Base-by-base conservation (phyloP, 441 rosid species). In the Eutrema salsugineum region DNA sequence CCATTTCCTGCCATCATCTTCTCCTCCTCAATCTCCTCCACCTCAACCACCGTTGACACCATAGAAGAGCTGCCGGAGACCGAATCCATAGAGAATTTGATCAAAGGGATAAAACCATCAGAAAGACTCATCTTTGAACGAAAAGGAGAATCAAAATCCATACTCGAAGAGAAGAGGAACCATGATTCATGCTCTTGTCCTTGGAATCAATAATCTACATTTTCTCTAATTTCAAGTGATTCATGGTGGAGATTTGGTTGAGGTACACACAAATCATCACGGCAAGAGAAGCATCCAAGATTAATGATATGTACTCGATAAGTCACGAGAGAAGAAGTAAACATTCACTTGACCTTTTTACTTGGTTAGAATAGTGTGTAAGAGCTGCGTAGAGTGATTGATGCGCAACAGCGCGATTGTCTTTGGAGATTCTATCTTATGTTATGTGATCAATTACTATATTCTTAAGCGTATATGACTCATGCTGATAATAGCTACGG, bases 241-340 rank as follows among this genome's bases (percentile, higher is more conserved):
- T 96, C 53, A 87, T 90, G 99, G 94, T 83, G 71, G 98, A 94
- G 71, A 84, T n/a, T n/a, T 94, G 98, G 94, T 90, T 64, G 86
- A 82, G 65, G 88, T 93, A 65, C 83, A 90, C 63, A 79, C 84
- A 8, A 61, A 83, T 22, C 75, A 80, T 76, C 83, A 80, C 55
- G 4, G 33, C 43, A 86, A 93, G 93, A 84, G 83, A 50, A 70
- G 68, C 61, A 81, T 90, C 44, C 38, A 63, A 63, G 69, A 62
- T 62, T 3, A 5, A 38, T 40, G 35, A 38, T 40, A 48, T 50
- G 38, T 40, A 35, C 12, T 40, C 38, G 42, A 38, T 27, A 24
- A 40, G 35, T 50, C 44, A 27, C 17, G 51, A 50, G 35, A 59
- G 48, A 48, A 32, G 30, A 47, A 50, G 58, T 14, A 40, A 24